Evolutionary conservation across 169 alveolate genomes (phyloP).

Genomic region (Eimeria praecox): DNA sequence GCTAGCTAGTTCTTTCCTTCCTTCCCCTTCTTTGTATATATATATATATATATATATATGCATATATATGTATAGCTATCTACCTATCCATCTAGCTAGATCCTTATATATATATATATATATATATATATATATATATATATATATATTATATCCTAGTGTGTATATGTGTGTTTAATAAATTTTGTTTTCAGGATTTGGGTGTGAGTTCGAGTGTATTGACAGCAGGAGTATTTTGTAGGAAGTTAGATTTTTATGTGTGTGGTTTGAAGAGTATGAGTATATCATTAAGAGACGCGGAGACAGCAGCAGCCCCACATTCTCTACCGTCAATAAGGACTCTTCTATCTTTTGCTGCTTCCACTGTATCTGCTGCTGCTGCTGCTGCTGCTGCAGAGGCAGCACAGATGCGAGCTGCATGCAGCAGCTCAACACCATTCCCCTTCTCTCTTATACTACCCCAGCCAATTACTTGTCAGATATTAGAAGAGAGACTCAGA

Average conservation of each 20-base stretch:
- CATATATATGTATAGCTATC: too few species aligned
- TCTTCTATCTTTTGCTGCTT: background rate
- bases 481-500: conserved; percentile 41
- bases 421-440: conserved; percentile 78
- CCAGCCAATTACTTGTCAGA: conserved; percentile 38
- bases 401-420: background rate
- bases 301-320: conserved; percentile 32
- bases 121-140: too few species aligned
- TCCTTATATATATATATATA: too few species aligned
- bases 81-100: too few species aligned
- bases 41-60: too few species aligned
- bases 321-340: conserved; percentile 41
- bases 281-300: conserved; percentile 2
- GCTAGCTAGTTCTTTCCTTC: too few species aligned
- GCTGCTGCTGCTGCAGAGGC: conserved; percentile 41
- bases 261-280: background rate
- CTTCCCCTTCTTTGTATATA: too few species aligned
- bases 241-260: conserved; percentile 6
- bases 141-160: too few species aligned
- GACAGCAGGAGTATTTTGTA: background rate
- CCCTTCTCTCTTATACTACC: conserved; percentile 67
- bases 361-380: background rate
- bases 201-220: conserved; percentile 30
- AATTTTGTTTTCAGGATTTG: background rate
- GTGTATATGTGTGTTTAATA: too few species aligned